phyloP scores from a whole-genome alignment of 345 rosid genomes.

The Citrus sinensis region DVS_A1.0 CM039162.1:13063001-13063500 shows the following conservation, averaged over 20 bases:
- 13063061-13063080: background rate
- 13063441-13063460: no score
- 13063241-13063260: background rate
- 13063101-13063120: constrained; percentile 17
- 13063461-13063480: no score
- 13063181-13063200: background rate
- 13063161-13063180: constrained; percentile 14
- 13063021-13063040: background rate
- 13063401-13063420: no score
- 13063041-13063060: constrained; percentile 5
- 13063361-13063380: background rate
- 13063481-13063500: no score
- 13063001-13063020: background rate
- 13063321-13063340: background rate
- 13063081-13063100: constrained; percentile 11
- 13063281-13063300: background rate
- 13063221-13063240: background rate
- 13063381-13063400: no score
- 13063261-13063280: background rate
- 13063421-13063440: no score
- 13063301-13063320: background rate
- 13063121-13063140: constrained; percentile 14
- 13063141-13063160: constrained; percentile 10
- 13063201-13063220: constrained; percentile 11
- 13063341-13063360: background rate